Percentiles rank a stretch among this genome's conserved stretches.
Evolutionary conservation across 202 grass and related monocot species (phyloP).

Genomic region (Zoysia matrella): DNA sequence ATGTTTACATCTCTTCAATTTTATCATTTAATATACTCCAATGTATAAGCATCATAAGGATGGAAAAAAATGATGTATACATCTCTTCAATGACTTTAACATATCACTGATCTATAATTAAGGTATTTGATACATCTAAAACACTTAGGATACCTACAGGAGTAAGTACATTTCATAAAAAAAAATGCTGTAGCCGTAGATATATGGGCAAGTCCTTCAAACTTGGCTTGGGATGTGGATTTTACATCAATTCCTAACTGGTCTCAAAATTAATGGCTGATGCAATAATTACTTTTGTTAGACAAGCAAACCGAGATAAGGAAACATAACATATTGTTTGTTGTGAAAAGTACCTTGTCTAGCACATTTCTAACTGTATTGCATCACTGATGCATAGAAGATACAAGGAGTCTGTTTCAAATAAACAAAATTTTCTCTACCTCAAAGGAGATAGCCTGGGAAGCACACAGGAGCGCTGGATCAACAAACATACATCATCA

Average conservation of each 20-base stretch:
- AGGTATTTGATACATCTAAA: too few species aligned
- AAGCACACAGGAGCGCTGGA: slow-evolving; percentile 95
- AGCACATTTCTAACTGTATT: too few species aligned
- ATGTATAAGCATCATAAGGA: too few species aligned
- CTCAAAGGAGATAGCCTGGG: slow-evolving; percentile 91
- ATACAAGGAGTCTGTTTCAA: background rate
- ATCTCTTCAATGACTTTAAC: too few species aligned
- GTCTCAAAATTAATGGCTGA: background rate
- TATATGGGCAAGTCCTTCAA: slow-evolving; percentile 26
- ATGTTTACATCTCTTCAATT: background rate
- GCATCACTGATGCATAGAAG: slow-evolving; percentile 13
- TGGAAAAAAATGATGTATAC: too few species aligned
- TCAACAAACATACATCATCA: slow-evolving; percentile 32
- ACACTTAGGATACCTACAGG: background rate
- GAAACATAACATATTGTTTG: slow-evolving; percentile 2
- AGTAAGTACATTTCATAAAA: background rate
- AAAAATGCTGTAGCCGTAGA: background rate
- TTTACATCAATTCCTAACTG: background rate
- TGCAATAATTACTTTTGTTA: background rate
- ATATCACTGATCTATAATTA: too few species aligned
- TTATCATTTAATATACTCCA: background rate
- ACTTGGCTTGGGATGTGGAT: background rate
- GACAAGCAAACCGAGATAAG: background rate
- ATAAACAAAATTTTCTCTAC: slow-evolving; percentile 39
- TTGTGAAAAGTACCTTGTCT: background rate